Conservation (phyloP, 2,329 filamentous ascomycete species). For the Penicillium occitanis region DNA sequence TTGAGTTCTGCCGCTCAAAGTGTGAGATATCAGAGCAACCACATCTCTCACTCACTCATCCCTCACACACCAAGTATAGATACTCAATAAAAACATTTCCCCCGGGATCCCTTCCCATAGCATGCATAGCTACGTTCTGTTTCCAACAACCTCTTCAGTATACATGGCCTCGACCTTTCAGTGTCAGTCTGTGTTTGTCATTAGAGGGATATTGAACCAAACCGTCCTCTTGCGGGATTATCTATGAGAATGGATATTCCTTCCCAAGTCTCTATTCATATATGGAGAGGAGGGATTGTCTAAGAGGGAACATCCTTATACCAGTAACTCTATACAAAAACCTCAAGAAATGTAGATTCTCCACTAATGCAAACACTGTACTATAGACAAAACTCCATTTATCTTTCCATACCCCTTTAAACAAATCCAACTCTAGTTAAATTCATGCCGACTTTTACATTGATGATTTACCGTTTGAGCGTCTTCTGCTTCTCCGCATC, state of each 20-base stretch:
- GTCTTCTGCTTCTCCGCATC: conserved; percentile 93
- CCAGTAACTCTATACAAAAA: not conserved
- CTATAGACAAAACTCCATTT: not conserved
- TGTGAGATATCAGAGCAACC: not conserved
- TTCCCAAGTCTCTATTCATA: not conserved
- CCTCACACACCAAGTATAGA: not conserved
- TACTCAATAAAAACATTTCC: not conserved
- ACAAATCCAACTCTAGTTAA: not conserved
- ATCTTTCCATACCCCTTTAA: not conserved
- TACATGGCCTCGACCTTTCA: conserved; percentile 43
- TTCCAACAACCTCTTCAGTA: conserved; percentile 39
- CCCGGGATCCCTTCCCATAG: not conserved
- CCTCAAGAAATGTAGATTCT: not conserved
- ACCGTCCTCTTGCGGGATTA: not conserved
- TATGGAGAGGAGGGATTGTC: not conserved
- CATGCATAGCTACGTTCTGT: not conserved
- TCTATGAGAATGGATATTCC: conserved; percentile 2
- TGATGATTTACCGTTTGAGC: conserved; percentile 54
- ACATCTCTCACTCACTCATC: not conserved
- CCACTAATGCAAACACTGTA: not conserved
- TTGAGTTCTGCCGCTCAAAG: not conserved
- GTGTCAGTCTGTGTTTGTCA: conserved; percentile 49
- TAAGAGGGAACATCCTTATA: not conserved
- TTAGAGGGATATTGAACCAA: conserved; percentile 39
- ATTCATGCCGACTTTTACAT: not conserved